Evolutionary conservation across 106 monocot genomes (phyloP), one percentile per base, ranked within the genome.

Genomic region (Dioscorea dumetorum): DNA sequence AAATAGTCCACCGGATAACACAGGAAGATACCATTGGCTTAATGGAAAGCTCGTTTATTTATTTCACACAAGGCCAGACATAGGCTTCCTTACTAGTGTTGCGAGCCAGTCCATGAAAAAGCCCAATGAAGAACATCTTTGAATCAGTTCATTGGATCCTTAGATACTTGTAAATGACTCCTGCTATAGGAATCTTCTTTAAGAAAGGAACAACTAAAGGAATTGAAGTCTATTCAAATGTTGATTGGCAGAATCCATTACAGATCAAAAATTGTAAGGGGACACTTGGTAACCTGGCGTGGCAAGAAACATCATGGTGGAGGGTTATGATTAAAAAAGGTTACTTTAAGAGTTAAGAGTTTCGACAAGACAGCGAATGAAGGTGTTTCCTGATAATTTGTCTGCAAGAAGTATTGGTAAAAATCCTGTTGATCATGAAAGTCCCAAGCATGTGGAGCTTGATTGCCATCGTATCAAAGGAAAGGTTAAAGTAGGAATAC

Each of bases 221-320:
- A 4, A 34, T 70, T 2, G 12, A 5, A 5, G 34, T 14, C 3
- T 60, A 22, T 35, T 70, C 33, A 48, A 62, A 79, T 31, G n/a
- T 24, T 18, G 62, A 79, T 63, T 73, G 35, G 73, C 60, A 4
- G 19, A 50, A 21, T 79, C 61, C 35, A 22, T 33, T 4, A 63
- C 12, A 1, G 62, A 49, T 21, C 14, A 49, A 23, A 17, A 63
- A 28, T 79, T 22, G 4, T 74, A 14, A 63, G 79, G 13, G 33
- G 14, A 14, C 69, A 22, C 24, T 22, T 48, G 0, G 56, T 79
- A 3, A 64, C 58, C 0, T 64, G 69, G 68, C 24, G 15, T 12
- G 32, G 8, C 1, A 69, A 79, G 22, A 79, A 67, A 28, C 79
- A 79, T 68, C 22, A 62, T 79, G 62, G 73, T 68, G 5, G 79